Base-by-base conservation (phyloP, 2,329 filamentous ascomycete species). In the Pyrenochaeta sp. region DNA sequence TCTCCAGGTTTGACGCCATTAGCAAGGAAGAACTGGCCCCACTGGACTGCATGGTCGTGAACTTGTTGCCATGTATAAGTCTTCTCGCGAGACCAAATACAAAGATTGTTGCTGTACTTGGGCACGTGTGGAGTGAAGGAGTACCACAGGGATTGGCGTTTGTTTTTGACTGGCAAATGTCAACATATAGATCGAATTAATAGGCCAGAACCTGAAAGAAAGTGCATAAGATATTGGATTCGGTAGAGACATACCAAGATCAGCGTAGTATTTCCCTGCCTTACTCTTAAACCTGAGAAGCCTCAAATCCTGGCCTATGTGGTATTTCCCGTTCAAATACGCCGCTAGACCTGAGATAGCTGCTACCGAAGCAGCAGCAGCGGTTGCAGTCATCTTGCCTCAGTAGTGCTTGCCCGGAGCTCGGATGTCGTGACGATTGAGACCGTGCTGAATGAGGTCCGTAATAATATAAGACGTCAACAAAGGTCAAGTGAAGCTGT, bases 301-400 rank as follows among this genome's bases (percentile, higher is more conserved):
- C 0, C 69, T 67, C 12, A 89, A 56, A 70, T 93, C 90, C 64
- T 90, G 85, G 32, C 77, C 72, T 44, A 92, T 70, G 67, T 90
- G 86, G 64, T 85, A 88, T 76, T 90, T 91, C 42, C 85, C 90
- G 72, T 93, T 85, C 32, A 90, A 74, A 61, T 91, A 91, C 7
- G 83, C 82, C 42, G 84, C 83, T 5, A 80, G 72, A n/a, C 78
- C 75, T 8, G 69, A 59, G 12, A 72, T 58, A 13, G 69, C 72
- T n/a, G 72, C 72, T 36, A 75, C 30, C 27, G 72, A 69, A 28
- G 71, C 69, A 37, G 67, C 70, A 56, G 62, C 65, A 25, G 65
- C 59, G n/a, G 68, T 58, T 7, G 57, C 55, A 19, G 61, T 60
- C 68, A 71, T 74, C 15, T 43, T 36, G 46, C 37, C 25, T 22